Conservation (phyloP, 2,329 filamentous ascomycete genomes). For the Anisogramma anomala region DNA sequence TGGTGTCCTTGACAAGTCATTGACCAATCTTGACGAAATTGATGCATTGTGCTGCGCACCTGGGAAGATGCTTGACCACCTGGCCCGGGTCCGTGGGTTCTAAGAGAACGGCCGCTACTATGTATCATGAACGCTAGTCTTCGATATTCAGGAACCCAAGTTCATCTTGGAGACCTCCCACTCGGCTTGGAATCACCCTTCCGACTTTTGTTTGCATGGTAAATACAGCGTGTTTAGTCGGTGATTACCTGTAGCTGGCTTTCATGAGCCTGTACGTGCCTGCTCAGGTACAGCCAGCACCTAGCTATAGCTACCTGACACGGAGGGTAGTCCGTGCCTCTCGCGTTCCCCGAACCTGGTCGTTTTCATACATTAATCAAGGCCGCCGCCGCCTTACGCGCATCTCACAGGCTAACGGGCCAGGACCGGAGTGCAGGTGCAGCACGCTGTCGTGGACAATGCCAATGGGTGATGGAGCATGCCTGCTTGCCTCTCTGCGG, state of each 20-base stretch:
- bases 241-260: too few species aligned
- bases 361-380: too few species aligned
- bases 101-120: background rate
- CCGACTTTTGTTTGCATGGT: background rate
- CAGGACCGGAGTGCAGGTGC: background rate
- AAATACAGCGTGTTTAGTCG: background rate
- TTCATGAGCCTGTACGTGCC: too few species aligned
- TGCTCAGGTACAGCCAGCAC: too few species aligned
- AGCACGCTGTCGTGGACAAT: constrained; percentile 3
- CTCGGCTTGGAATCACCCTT: too few species aligned
- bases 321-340: too few species aligned
- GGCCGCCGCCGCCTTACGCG: too few species aligned
- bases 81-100: background rate
- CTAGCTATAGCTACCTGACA: too few species aligned
- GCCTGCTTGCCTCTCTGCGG: background rate
- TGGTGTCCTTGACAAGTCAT: constrained; percentile 1
- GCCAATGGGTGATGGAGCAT: background rate
- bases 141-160: too few species aligned
- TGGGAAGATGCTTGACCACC: constrained; percentile 12
- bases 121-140: background rate
- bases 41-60: constrained; percentile 10
- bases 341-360: too few species aligned
- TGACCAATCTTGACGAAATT: constrained; percentile 9
- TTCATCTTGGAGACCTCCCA: too few species aligned
- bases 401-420: background rate